Evolutionary conservation across 2,329 filamentous ascomycete genomes (phyloP).

Genomic region (Talaromyces amestolkiae): DNA sequence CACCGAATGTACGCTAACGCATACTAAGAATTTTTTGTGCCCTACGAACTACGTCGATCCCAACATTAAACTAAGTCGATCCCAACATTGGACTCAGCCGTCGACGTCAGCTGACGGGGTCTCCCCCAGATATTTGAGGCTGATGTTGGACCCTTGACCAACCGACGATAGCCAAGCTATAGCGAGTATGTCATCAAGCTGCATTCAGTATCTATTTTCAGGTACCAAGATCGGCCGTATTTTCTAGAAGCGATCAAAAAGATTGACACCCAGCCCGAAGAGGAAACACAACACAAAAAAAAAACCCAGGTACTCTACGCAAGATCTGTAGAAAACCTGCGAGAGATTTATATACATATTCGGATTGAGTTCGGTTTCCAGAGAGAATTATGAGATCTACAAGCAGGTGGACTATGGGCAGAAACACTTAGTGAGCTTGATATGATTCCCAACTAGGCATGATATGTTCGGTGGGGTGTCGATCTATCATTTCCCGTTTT

Average conservation of each 20-base stretch:
- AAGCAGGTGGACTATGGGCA: too few relatives aligned
- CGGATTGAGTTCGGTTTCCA: too few relatives aligned
- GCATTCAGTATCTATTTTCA: not conserved
- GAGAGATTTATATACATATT: not conserved
- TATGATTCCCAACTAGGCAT: not conserved
- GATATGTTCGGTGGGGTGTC: not conserved
- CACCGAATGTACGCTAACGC: not conserved
- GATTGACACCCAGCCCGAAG: not conserved
- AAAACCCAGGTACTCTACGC: not conserved
- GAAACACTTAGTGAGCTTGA: not conserved
- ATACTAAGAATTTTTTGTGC: not conserved
- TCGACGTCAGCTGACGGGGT: not conserved
- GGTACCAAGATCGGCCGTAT: not conserved
- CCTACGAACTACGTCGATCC: not conserved
- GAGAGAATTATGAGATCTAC: too few relatives aligned
- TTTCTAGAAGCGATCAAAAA: not conserved
- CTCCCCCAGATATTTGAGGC: not conserved
- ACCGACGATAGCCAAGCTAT: not conserved
- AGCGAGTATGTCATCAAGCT: not conserved
- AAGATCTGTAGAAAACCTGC: not conserved
- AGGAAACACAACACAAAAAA: not conserved
- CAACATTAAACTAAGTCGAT: not conserved
- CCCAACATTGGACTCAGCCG: not conserved
- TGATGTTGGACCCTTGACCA: not conserved
- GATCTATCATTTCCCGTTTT: not conserved